Evolutionary conservation across 202 grass and related monocot species (phyloP), one percentile per base, ranked within the genome.

Genomic region (Cymbopogon flexuosus): DNA sequence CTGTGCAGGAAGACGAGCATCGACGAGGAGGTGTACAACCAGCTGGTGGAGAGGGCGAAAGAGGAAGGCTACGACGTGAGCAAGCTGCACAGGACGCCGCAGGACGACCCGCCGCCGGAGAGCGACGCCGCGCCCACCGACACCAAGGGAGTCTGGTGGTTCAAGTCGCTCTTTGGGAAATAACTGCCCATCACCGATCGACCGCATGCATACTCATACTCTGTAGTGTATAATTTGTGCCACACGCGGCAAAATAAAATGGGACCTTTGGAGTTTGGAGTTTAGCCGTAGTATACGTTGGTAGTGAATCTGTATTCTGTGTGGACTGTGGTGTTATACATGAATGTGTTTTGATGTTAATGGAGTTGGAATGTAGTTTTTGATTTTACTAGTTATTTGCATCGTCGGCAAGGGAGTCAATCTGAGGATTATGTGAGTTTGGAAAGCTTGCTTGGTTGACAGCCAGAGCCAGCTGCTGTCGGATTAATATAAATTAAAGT

Each of bases 151-250:
- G 8, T 42, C 8, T 94, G 89, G 94, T 94, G 91, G 89, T 84
- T 97, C 83, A 90, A 89, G 76, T 94, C 91, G 52, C 75, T 94
- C 81, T 83, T 97, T 46, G 94, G 91, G 35, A 97, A 94, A 84
- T 97, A 70, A 40, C 27, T 27, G 27, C 27, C 27, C 27, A 33
- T 33, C 31, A 33, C 52, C 52, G 13, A 5, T 40, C 37, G 27
- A 27, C 40, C 10, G 40, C 40, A 42, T 12, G 45, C 45, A 2
- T 47, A 15, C 43, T 43, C 42, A 4, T 33, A 33, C 31, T 33
- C 2, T 27, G 31, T 33, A 33, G 31, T 33, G 36, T 37, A n/a
- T n/a, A 62, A 42, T 45, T 8, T 34, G 22, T 10, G 39, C 37
- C 7, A 37, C 56, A 23, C 7, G 22, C 15, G 7, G 22, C 16